Evolutionary conservation across 2,329 filamentous ascomycete species (phyloP).

Genomic region (Colletotrichum lentis): DNA sequence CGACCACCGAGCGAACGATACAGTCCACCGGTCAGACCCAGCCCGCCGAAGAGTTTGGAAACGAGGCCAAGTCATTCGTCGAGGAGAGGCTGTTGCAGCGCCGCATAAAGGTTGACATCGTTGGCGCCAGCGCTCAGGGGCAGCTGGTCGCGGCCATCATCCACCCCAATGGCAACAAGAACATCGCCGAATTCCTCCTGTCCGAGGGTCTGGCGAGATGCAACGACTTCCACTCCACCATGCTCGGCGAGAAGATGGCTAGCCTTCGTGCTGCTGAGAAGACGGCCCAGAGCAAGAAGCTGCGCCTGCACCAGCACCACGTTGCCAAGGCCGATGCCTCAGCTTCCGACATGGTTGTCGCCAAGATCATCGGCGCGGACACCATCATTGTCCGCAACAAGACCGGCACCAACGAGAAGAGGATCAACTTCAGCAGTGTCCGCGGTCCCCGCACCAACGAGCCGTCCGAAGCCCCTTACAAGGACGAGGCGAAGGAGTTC

Average conservation of each 20-base stretch:
- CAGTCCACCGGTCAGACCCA: slow-evolving; percentile 81
- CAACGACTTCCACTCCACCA: slow-evolving; percentile 93
- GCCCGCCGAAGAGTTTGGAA: slow-evolving; percentile 86
- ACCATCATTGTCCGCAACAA: slow-evolving; percentile 88
- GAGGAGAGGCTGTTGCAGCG: slow-evolving; percentile 87
- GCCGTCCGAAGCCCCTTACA: slow-evolving; percentile 85
- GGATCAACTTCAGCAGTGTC: slow-evolving; percentile 90
- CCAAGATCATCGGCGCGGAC: slow-evolving; percentile 86
- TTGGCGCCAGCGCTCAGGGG: slow-evolving; percentile 88
- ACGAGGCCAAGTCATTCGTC: slow-evolving; percentile 87
- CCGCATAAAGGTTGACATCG: slow-evolving; percentile 80
- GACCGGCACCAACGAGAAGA: slow-evolving; percentile 80
- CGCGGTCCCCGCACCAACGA: slow-evolving; percentile 91
- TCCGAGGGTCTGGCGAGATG: slow-evolving; percentile 90
- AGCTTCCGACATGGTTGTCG: slow-evolving; percentile 77
- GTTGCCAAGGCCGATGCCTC: slow-evolving; percentile 73
- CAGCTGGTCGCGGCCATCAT: slow-evolving; percentile 88
- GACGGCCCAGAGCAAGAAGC: slow-evolving; percentile 77
- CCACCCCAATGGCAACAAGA: slow-evolving; percentile 81
- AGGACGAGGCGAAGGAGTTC: slow-evolving; percentile 95
- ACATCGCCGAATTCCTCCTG: slow-evolving; percentile 87
- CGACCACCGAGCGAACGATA: slow-evolving; percentile 86
- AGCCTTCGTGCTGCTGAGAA: slow-evolving; percentile 86
- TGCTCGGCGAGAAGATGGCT: slow-evolving; percentile 90
- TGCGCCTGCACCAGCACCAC: slow-evolving; percentile 83